Base-by-base conservation (phyloP, 208 protist species). In the Crithidia brevicula region DNA sequence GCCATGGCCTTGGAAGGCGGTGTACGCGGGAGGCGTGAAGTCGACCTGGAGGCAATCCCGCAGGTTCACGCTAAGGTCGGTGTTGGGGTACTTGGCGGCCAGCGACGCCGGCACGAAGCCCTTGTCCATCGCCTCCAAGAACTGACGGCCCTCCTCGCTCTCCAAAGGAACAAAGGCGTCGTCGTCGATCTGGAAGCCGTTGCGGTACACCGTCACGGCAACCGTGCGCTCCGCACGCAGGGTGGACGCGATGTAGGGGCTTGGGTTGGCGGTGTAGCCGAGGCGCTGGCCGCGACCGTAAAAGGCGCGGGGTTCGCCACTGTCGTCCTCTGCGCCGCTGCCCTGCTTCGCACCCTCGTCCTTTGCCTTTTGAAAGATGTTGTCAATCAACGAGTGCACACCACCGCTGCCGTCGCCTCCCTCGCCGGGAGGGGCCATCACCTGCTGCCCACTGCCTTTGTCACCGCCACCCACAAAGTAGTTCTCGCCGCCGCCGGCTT, bases 201-300 rank as follows among this genome's bases (percentile, higher is more conserved):
- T 86, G 23, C 72, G 58, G 74, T 92, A 96, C 1, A 92, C 74
- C n/a, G 67, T 77, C 1, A 96, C 50, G 18, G 51, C 68, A 23
- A 88, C 77, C 1, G 68, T 74, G 10, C 85, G 86, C 54, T 82
- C 66, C 25, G 83, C 80, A 0, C 71, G 76, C 16, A 85, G 52
- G 7, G 82, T 78, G 25, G 87, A 62, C 33, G 83, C 78, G 50
- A 96, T 86, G 34, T 81, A 80, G 0, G 88, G 91, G 56, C 88
- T 96, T 1, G 62, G 74, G 20, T 80, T 60, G 9, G 77, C 64
- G 1, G 86, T 92, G 81, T 92, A 85, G 27, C 91, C 91, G 23
- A 96, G 77, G 0, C 91, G 91, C 20, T 86, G 79, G 0, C 88
- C 88, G 10, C 74, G 62, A 3, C 91, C 91, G 67, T 80, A 89